Evolutionary conservation across 225 moss, liverwort and hornwort species (phyloP), one percentile per base, ranked within the genome.

Genomic region (Physcomitrium patens): DNA sequence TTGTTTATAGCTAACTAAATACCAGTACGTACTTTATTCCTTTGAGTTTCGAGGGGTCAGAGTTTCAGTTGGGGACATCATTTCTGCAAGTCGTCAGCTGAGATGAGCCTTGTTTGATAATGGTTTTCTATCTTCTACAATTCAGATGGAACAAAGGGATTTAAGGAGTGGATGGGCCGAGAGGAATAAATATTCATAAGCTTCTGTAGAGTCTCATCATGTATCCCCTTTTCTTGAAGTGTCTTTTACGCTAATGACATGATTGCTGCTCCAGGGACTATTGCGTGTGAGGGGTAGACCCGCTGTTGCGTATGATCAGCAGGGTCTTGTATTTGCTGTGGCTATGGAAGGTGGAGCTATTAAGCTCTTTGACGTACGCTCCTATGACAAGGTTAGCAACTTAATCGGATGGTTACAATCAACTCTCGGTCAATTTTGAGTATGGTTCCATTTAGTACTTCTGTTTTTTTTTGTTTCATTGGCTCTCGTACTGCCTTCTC

Each of bases 321-420:
- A 93, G 74, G 91, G 93, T 49, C 91, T 93, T 69, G 93, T 93
- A 72, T 93, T 91, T 77, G 82, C 91, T 31, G 93, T 93, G 45
- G 91, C 93, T 15, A 91, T 93, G 91, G 93, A 93, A 77, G 93
- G 93, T 76, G 93, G 93, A 64, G 93, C 93, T 12, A 85, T 93
- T 27, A 93, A 93, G 65, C 87, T 93, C 14, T 93, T 93, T 70
- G 93, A 93, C 68, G 91, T 91, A 16, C 93, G 91, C 19, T 93
- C 91, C 63, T 93, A 91, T 68, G 93, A 93, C 55, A 93, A 93
- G 93, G 91, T 91, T 18, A 44, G 72, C 57, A 55, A 53, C n/a
- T 56, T 19, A 3, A 37, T 28, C 50, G 44, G 5, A 46, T 56
- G 13, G 1, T 56, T 31, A 37, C 37, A 28, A 7, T 31, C 31